Base-by-base conservation (phyloP, 176 grass and related monocot species). In the Zizania latifolia region DNA sequence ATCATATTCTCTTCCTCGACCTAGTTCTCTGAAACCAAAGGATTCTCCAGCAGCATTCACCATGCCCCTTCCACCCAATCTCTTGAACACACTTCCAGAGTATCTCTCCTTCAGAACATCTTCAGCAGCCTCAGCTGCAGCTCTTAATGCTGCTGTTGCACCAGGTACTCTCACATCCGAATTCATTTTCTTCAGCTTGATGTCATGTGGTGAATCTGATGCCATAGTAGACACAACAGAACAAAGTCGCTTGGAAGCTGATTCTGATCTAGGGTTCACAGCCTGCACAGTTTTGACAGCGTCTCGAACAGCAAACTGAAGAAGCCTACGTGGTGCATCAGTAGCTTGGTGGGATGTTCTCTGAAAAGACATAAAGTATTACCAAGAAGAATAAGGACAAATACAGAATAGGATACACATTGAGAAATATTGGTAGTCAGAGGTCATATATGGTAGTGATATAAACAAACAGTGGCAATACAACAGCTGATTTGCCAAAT, bases 261-360 rank as follows among this genome's bases (percentile, higher is more conserved):
- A 77, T 72, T 84, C 90, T 11, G 56, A 80, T 74, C 71, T 85
- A 70, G 81, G 22, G 34, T 21, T 84, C 58, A 74, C 26, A 66
- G 86, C 77, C 62, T 90, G 88, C 68, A 85, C 35, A 62, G 86
- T 81, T 82, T 63, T 94, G 14, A 98, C 91, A 84, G 91, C 95
- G 78, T 98, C 95, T 54, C 95, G 88, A 76, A 98, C 95, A 78
- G 95, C 95, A 79, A 92, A 98, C 72, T 98, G 95, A 75, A 98
- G 91, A 83, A 98, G 95, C 14, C 95, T 83, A 27, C 89, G 81
- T 67, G 95, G 86, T 70, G 95, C 91, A 84, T 30, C 70, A 71
- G 84, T 67, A 43, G 48, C 80, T 48, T 69, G 69, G 10, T 82
- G 80, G 2, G 93, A 70, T 63, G 29, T 53, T 66, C 62, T 80